phyloP scores from a whole-genome alignment of 495 filamentous ascomycete species.

The Penicillium robsamsonii region DNA sequence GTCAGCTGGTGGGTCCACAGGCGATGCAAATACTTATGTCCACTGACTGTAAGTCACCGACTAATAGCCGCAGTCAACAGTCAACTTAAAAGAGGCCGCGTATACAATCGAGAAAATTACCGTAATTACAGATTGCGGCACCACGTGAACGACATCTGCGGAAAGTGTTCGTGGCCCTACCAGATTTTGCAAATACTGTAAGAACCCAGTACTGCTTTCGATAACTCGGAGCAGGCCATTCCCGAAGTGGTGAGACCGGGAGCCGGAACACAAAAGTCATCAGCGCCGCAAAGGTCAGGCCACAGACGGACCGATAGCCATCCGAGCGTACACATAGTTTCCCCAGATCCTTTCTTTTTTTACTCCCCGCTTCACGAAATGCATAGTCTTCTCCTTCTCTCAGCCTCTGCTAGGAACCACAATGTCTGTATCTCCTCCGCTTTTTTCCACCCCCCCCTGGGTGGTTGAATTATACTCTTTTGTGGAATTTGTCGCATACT shows the following conservation, averaged over 20 bases:
- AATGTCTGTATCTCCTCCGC: conserved; percentile 20
- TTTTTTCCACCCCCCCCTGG: not conserved
- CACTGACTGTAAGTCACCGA: too few relatives aligned
- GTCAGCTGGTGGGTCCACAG: too few relatives aligned
- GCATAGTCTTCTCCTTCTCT: conserved; percentile 20
- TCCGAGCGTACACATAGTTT: conserved; percentile 11
- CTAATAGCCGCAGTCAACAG: too few relatives aligned
- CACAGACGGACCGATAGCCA: conserved; percentile 15
- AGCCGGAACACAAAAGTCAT: too few relatives aligned
- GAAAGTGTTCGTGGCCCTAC: conserved; percentile 10
- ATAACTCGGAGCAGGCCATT: conserved; percentile 18
- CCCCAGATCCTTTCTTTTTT: conserved; percentile 15
- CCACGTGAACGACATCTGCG: conserved; percentile 1
- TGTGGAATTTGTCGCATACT: conserved; percentile 18
- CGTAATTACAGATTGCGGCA: too few relatives aligned
- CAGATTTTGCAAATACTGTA: conserved; percentile 16
- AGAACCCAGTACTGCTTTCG: conserved; percentile 17
- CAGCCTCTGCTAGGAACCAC: conserved; percentile 17
- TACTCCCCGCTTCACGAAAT: conserved; percentile 18
- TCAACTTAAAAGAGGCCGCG: too few relatives aligned
- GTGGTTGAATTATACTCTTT: conserved; percentile 18
- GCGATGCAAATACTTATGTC: too few relatives aligned
- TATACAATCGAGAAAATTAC: too few relatives aligned
- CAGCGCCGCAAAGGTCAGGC: conserved; percentile 14
- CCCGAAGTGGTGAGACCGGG: conserved; percentile 12